Evolutionary conservation across 75 land plant species (phyloP), one percentile per base, ranked within the genome.

Genomic region (Selaginella tamariscina): DNA sequence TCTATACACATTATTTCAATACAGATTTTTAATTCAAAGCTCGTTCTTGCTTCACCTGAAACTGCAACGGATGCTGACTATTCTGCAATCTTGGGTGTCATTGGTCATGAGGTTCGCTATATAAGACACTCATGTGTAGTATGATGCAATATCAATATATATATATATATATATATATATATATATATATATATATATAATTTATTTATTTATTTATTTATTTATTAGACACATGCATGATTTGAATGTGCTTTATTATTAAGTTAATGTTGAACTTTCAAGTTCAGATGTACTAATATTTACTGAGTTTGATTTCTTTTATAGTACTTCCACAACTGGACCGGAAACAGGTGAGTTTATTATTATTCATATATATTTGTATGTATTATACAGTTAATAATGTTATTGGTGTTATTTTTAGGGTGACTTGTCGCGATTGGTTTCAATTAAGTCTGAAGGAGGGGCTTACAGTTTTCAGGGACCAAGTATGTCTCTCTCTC

Each of bases 271-370:
- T n/a, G n/a, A n/a, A n/a, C n/a, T n/a, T n/a, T n/a, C n/a, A n/a
- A n/a, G n/a, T n/a, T n/a, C n/a, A n/a, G n/a, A n/a, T n/a, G n/a
- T n/a, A n/a, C n/a, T n/a, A n/a, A n/a, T n/a, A n/a, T n/a, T n/a
- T n/a, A n/a, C n/a, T n/a, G n/a, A n/a, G n/a, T n/a, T n/a, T n/a
- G n/a, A n/a, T n/a, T n/a, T n/a, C n/a, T n/a, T n/a, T n/a, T n/a
- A n/a, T n/a, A 89, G 96, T 94, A 94, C 71, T 94, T 94, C 79
- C 96, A 94, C 77, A 94, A 94, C 78, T 89, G 88, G 91, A 94
- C 89, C 27, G 96, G 98, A 0, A 89, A 93, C 82, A 84, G 98
- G 97, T 92, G 56, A 27, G 75, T 29, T 65, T 24, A 0, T 32
- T 1, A 49, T 29, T 15, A 22, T 0, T 62, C 68, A 11, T 62